Evolutionary conservation across 805 yeast genomes (phyloP), one percentile per base, ranked within the genome.

Genomic region (Barnettozyma sp.): DNA sequence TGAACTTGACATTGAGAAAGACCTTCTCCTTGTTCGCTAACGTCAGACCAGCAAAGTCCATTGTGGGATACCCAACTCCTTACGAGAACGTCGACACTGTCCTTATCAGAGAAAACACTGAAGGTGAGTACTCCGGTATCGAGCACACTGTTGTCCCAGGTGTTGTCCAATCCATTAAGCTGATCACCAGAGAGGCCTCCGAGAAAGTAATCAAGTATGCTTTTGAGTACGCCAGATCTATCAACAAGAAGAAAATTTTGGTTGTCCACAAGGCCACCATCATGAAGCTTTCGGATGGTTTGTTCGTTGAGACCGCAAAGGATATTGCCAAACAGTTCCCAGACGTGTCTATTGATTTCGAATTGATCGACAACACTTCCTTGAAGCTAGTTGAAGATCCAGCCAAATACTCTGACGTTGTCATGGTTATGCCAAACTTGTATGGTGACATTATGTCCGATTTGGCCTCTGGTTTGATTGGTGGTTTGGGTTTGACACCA

Each of bases 381-480:
- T 72, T 92, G 64, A 82, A 76, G 64, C 76, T 87, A 62, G 94
- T 94, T 51, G 71, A 83, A 44, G 87, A 90, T 66, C 98, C 98
- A 49, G 41, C 59, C 24, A 79, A 79, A 54, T 90, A 87, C 78
- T 72, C 80, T 65, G 76, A 85, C 54, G 79, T 82, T 41, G 98
- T 92, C 57, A 70, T 72, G 65, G 98, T 92, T 53, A 92, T 94
- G 95, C 98, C 98, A 58, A 92, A 92, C 81, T 76, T 92, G 65
- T 92, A 92, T 68, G 98, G 98, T 76, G 97, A 92, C 66, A 92
- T 92, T 67, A 80, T 92, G 82, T 90, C 97, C 47, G 98, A 92
- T 66, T 73, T 92, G 65, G 86, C 95, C 52, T 84, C 96, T 41
- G 98, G 98, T 68, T 73, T 92, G 58, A 94, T 94, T 50, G 98